Evolutionary conservation across 75 land plant species (phyloP).

Genomic region (Pinus albicaulis): DNA sequence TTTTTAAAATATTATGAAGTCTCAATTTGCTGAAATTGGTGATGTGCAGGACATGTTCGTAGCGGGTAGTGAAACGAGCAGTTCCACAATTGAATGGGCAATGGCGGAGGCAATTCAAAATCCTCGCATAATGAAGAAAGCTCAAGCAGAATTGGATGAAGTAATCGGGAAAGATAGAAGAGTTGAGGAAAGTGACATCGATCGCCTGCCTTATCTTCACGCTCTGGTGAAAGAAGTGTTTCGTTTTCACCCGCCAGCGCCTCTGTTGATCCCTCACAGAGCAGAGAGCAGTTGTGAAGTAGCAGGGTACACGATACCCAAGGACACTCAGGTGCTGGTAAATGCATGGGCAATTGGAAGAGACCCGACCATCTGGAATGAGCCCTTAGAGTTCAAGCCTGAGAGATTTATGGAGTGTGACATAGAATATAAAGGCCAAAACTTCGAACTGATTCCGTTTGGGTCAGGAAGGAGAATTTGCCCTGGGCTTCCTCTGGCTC

Average conservation of each 20-base stretch:
- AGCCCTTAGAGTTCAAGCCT: constrained; percentile 21
- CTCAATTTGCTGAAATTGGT: no score
- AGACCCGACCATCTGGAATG: constrained; percentile 22
- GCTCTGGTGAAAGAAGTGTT: background rate
- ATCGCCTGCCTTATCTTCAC: no score
- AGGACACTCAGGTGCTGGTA: constrained; percentile 18
- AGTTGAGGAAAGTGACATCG: no score
- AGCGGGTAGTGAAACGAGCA: no score
- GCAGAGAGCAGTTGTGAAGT: constrained; percentile 12
- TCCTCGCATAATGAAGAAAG: no score
- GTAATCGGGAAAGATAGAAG: no score
- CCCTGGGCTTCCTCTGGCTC: constrained; percentile 33
- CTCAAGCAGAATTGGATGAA: no score
- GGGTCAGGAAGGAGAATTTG: constrained; percentile 35
- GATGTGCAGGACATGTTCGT: no score
- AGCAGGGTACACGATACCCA: constrained; percentile 19
- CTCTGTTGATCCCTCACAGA: constrained; percentile 26
- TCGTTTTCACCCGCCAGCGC: constrained; percentile 29
- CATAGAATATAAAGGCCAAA: constrained; percentile 25
- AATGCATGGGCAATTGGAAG: constrained; percentile 36
- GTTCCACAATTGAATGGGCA: no score
- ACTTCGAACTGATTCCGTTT: constrained; percentile 42
- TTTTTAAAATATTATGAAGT: no score
- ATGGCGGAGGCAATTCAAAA: no score
- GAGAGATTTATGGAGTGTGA: constrained; percentile 34